Conservation (phyloP, 2,329 filamentous ascomycete genomes). For the Daldinia sp. region DNA sequence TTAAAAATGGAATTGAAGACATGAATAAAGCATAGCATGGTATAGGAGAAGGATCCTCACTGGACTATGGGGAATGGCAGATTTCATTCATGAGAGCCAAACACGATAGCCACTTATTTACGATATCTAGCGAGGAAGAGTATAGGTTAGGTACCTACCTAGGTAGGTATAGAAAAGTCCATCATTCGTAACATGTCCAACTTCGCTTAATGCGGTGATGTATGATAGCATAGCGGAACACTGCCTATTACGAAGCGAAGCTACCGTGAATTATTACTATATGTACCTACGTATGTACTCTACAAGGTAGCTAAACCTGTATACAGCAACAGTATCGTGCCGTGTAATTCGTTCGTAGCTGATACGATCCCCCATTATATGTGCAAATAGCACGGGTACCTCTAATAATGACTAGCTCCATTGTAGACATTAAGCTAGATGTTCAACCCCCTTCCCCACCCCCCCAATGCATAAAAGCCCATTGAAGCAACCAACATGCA, state of each 20-base stretch:
- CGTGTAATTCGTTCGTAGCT: background rate
- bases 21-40: background rate
- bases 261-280: conserved; percentile 9
- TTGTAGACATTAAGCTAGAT: background rate
- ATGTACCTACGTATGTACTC: background rate
- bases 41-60: background rate
- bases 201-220: background rate
- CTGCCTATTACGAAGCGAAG: conserved; percentile 1
- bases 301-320: background rate
- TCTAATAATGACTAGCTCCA: background rate
- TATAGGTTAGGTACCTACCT: too few species aligned
- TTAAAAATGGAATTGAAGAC: background rate
- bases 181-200: background rate
- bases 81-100: background rate
- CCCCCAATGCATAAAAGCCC: conserved; percentile 4
- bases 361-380: background rate
- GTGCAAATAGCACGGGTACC: background rate
- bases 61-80: background rate
- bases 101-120: background rate
- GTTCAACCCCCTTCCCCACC: conserved; percentile 1
- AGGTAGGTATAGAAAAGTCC: too few species aligned
- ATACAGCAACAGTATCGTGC: background rate
- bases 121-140: background rate
- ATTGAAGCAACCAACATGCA: conserved; percentile 5
- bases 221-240: background rate